A percentile compares a stretch with the other conserved stretches of the same genome.
These are phyloP conservation scores for Trametes hirsuta DNA, from an alignment of 1,284 basidiomycete species.

Conservation along the genomic window DNA sequence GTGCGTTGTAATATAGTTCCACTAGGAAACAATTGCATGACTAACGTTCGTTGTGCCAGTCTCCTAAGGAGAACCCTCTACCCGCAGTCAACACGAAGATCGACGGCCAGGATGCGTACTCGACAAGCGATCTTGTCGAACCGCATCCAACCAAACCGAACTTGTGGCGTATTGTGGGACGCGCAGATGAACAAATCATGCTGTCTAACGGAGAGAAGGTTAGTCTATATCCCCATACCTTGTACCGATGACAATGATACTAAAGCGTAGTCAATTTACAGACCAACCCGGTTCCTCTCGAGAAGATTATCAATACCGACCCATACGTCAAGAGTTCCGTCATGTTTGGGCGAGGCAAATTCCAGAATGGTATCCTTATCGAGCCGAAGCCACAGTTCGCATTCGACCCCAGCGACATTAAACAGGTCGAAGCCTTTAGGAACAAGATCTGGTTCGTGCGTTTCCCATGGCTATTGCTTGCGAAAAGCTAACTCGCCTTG, in stretches of 20 bases:
- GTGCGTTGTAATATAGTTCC: slow-evolving; percentile 8
- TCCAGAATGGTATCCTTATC: slow-evolving; percentile 47
- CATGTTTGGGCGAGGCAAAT: slow-evolving; percentile 46
- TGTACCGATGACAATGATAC: background rate
- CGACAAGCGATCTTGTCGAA: slow-evolving; percentile 44
- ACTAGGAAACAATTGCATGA: background rate
- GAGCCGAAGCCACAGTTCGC: slow-evolving; percentile 37
- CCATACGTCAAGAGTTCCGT: slow-evolving; percentile 37
- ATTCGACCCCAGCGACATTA: slow-evolving; percentile 37
- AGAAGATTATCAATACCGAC: slow-evolving; percentile 42
- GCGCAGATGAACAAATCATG: slow-evolving; percentile 48
- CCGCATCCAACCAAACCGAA: slow-evolving; percentile 46
- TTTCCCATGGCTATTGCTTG: background rate
- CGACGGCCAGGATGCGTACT: slow-evolving; percentile 33
- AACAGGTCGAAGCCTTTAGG: slow-evolving; percentile 35
- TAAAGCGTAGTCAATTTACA: background rate
- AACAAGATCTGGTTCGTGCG: slow-evolving; percentile 39
- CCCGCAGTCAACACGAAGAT: slow-evolving; percentile 32
- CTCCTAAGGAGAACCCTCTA: slow-evolving; percentile 15
- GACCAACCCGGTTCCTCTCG: slow-evolving; percentile 26
- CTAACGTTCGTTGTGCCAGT: background rate
- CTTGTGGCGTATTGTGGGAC: slow-evolving; percentile 47
- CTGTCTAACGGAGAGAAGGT: slow-evolving; percentile 33
- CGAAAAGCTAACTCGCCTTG: background rate
- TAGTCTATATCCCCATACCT: background rate